Evolutionary conservation across 2,329 filamentous ascomycete genomes (phyloP), one percentile per base, ranked within the genome.

Genomic region (Venturiaceae sp.): DNA sequence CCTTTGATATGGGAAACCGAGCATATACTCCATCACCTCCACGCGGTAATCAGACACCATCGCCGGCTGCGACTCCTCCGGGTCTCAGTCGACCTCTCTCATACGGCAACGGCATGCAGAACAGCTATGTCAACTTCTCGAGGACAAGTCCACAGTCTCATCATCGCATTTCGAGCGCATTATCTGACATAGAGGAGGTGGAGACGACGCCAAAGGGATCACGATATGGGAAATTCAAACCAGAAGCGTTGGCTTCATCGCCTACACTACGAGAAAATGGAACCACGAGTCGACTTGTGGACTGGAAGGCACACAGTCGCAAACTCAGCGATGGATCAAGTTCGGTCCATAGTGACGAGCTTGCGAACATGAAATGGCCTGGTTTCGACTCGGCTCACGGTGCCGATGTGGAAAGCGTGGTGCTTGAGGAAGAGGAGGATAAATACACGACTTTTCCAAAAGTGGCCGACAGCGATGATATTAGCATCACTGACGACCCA

Each of bases 1-100:
- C 63, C 79, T 62, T 70, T 72, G 61, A 71, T 71, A 11, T 13
- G 7, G 8, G 3, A 23, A 23, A 3, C 44, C 64, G 67, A 72
- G 64, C 70, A 69, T 81, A 69, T 63, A 76, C 71, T 70, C 76
- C 70, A 73, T 80, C 67, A 76, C 79, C 69, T 1, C 28, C 44
- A 11, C 44, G 44, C 3, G 41, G 41, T 3, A 11, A 61, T 77
- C 80, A 66, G 60, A 74, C 74, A 37, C 69, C 78, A 36, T 76
- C 75, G 23, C 73, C 75, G 63, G 71, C 71, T 44, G 53, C 33
- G 28, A 56, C 30, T 13, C 26, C 33, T 11, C 34, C 53, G 13
- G 33, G 30, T 11, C 4, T 32, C 8, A 34, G 53, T 44, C 33
- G 9, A 23, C 21, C 21, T 14, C 66, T 54, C 68, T 26, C 55